Percentiles rank a stretch among this genome's conserved stretches.
Evolutionary conservation across 2,329 filamentous ascomycete genomes (phyloP).

Genomic region (Talaromyces albobiverticillius): DNA sequence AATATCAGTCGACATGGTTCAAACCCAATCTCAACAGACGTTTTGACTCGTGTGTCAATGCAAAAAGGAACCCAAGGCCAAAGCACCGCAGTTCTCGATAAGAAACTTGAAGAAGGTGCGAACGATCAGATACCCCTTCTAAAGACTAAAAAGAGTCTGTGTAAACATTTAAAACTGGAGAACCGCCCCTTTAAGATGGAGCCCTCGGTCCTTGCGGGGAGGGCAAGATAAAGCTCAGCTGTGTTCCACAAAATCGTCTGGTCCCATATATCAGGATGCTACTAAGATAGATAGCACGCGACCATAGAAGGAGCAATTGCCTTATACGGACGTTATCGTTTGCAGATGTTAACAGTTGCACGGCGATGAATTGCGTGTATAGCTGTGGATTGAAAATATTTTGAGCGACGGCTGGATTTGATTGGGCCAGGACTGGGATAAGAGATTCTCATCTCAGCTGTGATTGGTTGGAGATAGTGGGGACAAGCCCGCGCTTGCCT

Average conservation of each 20-base stretch:
- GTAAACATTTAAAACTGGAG: neutral
- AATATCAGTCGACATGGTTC: conserved; percentile 19
- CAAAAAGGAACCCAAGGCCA: neutral
- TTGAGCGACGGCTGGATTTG: neutral
- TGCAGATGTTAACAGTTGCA: neutral
- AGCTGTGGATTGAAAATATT: neutral
- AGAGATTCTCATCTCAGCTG: neutral
- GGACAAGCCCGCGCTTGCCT: neutral
- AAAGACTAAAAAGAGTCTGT: no score
- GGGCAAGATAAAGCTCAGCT: no score
- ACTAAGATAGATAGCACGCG: no score
- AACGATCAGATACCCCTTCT: neutral
- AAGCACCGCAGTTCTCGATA: neutral
- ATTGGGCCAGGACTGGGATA: conserved; percentile 1
- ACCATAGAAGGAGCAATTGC: no score
- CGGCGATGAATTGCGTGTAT: neutral
- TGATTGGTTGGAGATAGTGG: conserved; percentile 1
- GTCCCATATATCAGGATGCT: no score
- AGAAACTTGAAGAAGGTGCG: neutral
- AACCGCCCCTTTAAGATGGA: neutral
- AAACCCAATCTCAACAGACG: neutral
- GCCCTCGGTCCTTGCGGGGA: no score
- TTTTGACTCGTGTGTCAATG: neutral
- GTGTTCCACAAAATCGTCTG: no score
- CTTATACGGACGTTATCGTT: no score